A percentile compares a stretch with the other conserved stretches of the same genome.
Evolutionary conservation across 2,329 filamentous ascomycete species (phyloP).

Genomic region (Lecanicillium sp.): DNA sequence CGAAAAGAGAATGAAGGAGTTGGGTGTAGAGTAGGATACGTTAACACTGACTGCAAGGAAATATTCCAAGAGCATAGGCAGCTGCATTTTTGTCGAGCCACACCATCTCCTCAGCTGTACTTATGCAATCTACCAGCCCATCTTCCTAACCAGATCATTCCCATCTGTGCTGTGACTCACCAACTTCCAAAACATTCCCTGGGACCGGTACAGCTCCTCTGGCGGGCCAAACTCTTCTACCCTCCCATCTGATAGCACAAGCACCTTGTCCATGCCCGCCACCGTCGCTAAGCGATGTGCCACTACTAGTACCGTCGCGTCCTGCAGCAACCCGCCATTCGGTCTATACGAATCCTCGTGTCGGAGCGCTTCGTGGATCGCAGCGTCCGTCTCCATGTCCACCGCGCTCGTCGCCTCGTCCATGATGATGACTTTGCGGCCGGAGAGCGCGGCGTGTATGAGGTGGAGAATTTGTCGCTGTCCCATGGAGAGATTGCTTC

Average conservation of each 20-base stretch:
- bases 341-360: slow-evolving; percentile 51
- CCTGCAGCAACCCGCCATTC: slow-evolving; percentile 32
- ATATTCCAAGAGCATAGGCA: too few species aligned
- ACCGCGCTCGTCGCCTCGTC: slow-evolving; percentile 65
- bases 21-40: neutral
- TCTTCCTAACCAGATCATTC: too few species aligned
- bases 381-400: slow-evolving; percentile 58
- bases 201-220: slow-evolving; percentile 40
- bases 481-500: slow-evolving; percentile 49
- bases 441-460: slow-evolving; percentile 47
- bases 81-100: too few species aligned
- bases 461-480: slow-evolving; percentile 62
- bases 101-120: too few species aligned
- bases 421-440: slow-evolving; percentile 60
- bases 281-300: slow-evolving; percentile 61
- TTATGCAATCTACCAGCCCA: too few species aligned
- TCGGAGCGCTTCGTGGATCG: slow-evolving; percentile 45
- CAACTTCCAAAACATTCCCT: slow-evolving; percentile 12
- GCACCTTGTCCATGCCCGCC: slow-evolving; percentile 58
- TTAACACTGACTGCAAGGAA: too few species aligned
- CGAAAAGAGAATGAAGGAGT: slow-evolving; percentile 2
- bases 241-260: slow-evolving; percentile 53
- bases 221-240: slow-evolving; percentile 55
- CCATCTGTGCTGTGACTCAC: neutral
- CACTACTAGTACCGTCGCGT: slow-evolving; percentile 55